phyloP scores from a whole-genome alignment of 2,329 filamentous ascomycete genomes.

The Fusarium humuli region DNA sequence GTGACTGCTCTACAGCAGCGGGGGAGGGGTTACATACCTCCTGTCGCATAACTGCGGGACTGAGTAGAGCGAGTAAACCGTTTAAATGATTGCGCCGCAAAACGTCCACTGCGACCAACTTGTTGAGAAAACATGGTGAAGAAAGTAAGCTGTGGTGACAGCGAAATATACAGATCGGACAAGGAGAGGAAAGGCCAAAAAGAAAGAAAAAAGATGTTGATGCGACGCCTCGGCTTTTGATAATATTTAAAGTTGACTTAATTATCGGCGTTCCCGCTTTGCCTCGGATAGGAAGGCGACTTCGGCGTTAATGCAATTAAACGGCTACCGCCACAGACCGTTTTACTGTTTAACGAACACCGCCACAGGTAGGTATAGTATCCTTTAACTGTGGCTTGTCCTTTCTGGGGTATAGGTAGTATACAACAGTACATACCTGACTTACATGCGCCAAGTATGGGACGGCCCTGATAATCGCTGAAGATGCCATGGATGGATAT shows the following conservation, averaged over 20 bases:
- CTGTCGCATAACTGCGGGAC: constrained; percentile 45
- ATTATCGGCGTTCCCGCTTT: constrained; percentile 35
- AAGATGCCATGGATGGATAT: neutral
- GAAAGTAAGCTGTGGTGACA: neutral
- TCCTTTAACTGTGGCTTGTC: constrained; percentile 1
- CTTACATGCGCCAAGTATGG: constrained; percentile 5
- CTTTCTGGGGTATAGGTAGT: neutral
- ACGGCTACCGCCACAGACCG: neutral
- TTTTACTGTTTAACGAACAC: neutral
- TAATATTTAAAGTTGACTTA: constrained; percentile 29
- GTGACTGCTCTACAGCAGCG: neutral
- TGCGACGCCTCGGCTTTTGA: constrained; percentile 27
- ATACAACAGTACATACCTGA: neutral
- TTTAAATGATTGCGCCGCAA: constrained; percentile 41
- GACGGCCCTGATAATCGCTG: constrained; percentile 7
- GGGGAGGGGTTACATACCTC: constrained; percentile 39
- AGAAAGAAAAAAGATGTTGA: neutral
- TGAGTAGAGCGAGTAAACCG: constrained; percentile 33
- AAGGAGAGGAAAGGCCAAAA: neutral
- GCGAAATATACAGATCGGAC: neutral
- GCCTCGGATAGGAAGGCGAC: constrained; percentile 41
- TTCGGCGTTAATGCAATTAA: constrained; percentile 41
- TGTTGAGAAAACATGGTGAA: constrained; percentile 42
- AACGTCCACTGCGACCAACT: constrained; percentile 43
- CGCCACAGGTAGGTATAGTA: constrained; percentile 1